Evolutionary conservation across 495 filamentous ascomycete species (phyloP), one percentile per base, ranked within the genome.

Genomic region (Trichoderma reesei): DNA sequence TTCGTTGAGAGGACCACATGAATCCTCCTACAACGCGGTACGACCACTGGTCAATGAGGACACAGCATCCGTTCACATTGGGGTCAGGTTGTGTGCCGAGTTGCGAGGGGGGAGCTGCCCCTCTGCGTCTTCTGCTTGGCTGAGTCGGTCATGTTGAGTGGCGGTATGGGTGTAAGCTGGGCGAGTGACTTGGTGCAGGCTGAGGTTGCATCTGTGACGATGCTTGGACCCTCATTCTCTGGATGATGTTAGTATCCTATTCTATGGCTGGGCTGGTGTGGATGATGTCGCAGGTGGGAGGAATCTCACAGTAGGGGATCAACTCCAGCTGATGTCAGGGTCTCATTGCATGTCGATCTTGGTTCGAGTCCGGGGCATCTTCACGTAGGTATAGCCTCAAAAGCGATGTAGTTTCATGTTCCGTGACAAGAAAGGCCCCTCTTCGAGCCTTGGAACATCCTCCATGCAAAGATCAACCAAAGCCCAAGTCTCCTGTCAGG

Each of bases 201-300:
- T 48, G n/a, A 48, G 20, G 44, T 48, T 48, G 44, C 44, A 48
- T 48, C 20, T 48, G 41, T 48, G n/a, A 48, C 16, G 44, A 48
- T 48, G n/a, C 44, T 18, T 18, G 14, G 44, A 2, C 44, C 7
- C n/a, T 48, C 18, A 2, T 14, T 18, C 18, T 18, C 8, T 48
- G 44, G 44, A 26, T 48, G 44, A 18, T 48, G n/a, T 5, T 48
- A 48, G 44, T 3, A 18, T 0, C 20, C n/a, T 48, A 18, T 48
- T 8, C 16, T 9, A 48, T 48, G 16, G n/a, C 20, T 48, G 20
- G 8, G 20, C 20, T 48, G 44, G 20, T 48, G 44, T 48, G 20
- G 5, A 48, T 48, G 44, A 48, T 18, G 20, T 48, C 18, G n/a
- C 18, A 18, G 20, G 20, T n/a, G n/a, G 44, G 5, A 18, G 14